Conservation (phyloP, 2,329 filamentous ascomycete species). For the Nothomitra cinnamomea region DNA sequence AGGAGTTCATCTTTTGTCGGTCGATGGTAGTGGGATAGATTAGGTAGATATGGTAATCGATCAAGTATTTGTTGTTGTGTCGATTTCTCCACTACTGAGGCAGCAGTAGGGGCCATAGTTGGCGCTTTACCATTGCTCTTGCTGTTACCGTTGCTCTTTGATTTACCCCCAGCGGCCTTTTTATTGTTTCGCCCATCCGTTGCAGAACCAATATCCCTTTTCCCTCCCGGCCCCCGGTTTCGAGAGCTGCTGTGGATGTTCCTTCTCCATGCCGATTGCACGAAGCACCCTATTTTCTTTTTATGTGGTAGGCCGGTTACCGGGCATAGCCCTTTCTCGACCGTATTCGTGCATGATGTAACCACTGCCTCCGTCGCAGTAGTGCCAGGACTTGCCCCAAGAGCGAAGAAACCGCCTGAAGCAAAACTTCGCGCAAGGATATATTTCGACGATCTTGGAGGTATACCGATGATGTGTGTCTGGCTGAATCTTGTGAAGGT, state of each 20-base stretch:
- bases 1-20: conserved; percentile 89
- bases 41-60: conserved; percentile 37
- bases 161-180: background rate
- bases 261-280: conserved; percentile 1
- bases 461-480: background rate
- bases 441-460: background rate
- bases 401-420: conserved; percentile 2
- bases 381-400: background rate
- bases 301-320: background rate
- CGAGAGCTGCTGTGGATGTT: background rate
- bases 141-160: background rate
- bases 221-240: background rate
- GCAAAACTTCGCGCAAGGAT: background rate
- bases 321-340: background rate
- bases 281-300: background rate
- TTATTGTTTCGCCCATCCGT: background rate
- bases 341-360: conserved; percentile 1
- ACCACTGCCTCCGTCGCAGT: background rate
- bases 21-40: conserved; percentile 60
- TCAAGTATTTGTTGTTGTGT: conserved; percentile 33
- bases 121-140: background rate
- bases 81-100: background rate
- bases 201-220: background rate
- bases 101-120: background rate
- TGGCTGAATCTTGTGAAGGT: conserved; percentile 30